A percentile compares a stretch with the other conserved stretches of the same genome.
Conservation (phyloP, 1,139 yeast species). For the Candida tunisiensis region DNA sequence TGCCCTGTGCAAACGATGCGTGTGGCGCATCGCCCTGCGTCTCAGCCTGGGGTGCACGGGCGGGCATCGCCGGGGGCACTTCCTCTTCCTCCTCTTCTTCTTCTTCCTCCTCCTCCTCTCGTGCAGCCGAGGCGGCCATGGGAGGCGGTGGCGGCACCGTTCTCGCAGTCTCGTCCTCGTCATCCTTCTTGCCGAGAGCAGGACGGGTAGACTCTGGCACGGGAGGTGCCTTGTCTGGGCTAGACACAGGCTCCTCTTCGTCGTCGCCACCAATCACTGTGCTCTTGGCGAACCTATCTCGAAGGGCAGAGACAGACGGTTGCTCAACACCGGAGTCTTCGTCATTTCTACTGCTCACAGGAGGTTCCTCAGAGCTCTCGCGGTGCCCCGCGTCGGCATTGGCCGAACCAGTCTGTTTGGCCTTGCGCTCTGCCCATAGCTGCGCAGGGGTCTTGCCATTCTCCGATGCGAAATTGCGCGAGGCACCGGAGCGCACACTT, state of each 20-base stretch:
- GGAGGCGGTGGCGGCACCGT: conserved; percentile 2
- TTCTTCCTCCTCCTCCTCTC: conserved; percentile 5
- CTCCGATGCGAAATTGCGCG: conserved; percentile 52
- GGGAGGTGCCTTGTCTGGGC: too few relatives aligned
- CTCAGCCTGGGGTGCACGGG: conserved; percentile 1
- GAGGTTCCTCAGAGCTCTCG: too few relatives aligned
- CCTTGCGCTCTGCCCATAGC: conserved; percentile 86
- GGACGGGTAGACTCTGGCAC: conserved; percentile 1
- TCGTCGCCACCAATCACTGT: too few relatives aligned
- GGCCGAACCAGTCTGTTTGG: conserved; percentile 20
- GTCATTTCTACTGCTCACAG: too few relatives aligned
- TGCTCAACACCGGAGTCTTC: background rate
- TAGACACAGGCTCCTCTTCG: background rate
- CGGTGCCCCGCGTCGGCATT: conserved; percentile 8
- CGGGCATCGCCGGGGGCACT: background rate
- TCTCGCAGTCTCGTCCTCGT: conserved; percentile 1
- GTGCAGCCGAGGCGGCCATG: conserved; percentile 4
- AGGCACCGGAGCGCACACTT: too few relatives aligned
- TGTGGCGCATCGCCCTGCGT: conserved; percentile 5
- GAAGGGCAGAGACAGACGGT: conserved; percentile 1
- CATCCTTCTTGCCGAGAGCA: conserved; percentile 4
- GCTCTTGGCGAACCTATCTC: too few relatives aligned
- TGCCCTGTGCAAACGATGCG: conserved; percentile 4
- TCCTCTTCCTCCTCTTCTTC: conserved; percentile 7
- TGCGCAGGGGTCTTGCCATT: conserved; percentile 91